Percentiles rank a stretch among this genome's conserved stretches.
These are phyloP conservation scores for Trametes gibbosa DNA, from an alignment of 768 basidiomycete genomes.

Conservation along the genomic window DNA sequence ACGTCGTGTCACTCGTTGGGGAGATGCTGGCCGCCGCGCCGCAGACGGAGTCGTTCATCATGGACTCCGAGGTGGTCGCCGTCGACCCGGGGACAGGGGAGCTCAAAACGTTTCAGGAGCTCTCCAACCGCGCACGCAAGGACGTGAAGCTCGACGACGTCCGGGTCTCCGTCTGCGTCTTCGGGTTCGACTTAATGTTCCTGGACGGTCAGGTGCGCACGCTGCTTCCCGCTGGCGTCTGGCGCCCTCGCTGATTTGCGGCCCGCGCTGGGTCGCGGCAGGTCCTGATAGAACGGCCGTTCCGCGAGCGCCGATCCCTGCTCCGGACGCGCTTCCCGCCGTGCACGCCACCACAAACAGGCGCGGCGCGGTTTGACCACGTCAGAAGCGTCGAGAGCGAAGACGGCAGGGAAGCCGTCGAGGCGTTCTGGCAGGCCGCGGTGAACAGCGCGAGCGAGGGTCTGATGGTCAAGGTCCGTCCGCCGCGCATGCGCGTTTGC, in stretches of 20 bases:
- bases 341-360: slow-evolving; percentile 40
- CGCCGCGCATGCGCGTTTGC: not conserved
- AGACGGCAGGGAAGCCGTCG: slow-evolving; percentile 57
- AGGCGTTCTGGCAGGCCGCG: slow-evolving; percentile 74
- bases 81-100: slow-evolving; percentile 61
- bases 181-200: slow-evolving; percentile 87
- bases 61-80: slow-evolving; percentile 88
- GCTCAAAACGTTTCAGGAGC: slow-evolving; percentile 80
- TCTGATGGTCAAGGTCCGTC: slow-evolving; percentile 83
- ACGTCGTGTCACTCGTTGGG: slow-evolving; percentile 60
- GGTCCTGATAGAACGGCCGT: slow-evolving; percentile 66
- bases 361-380: slow-evolving; percentile 64
- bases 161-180: slow-evolving; percentile 78
- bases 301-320: slow-evolving; percentile 66
- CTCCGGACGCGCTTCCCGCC: slow-evolving; percentile 64
- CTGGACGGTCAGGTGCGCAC: slow-evolving; percentile 73
- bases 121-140: slow-evolving; percentile 82
- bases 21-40: slow-evolving; percentile 44
- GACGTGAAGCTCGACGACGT: slow-evolving; percentile 75
- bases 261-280: slow-evolving; percentile 28
- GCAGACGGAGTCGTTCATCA: slow-evolving; percentile 59
- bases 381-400: slow-evolving; percentile 71
- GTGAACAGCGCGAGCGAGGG: slow-evolving; percentile 83
- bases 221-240: slow-evolving; percentile 4
- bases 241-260: slow-evolving; percentile 2